These are phyloP conservation scores for Orbilia ellipsospora DNA, from an alignment of 2,329 filamentous ascomycete genomes.

Conservation along the genomic window DNA sequence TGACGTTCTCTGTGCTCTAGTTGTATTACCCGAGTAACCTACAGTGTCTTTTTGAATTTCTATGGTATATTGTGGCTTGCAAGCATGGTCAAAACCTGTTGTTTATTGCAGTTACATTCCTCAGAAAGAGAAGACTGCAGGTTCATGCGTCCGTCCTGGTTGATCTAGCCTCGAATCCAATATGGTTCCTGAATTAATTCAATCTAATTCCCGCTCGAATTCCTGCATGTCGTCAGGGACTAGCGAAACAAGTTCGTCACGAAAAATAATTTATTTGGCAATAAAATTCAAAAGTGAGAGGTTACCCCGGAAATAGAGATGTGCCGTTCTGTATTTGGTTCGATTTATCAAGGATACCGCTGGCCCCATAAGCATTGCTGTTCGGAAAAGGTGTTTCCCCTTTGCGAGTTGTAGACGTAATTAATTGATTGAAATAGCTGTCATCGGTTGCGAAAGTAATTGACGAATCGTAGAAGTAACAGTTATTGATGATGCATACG, in stretches of 20 bases:
- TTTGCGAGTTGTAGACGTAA: background rate
- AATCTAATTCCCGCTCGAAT: background rate
- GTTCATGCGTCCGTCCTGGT: too few relatives aligned
- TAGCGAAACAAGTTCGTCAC: background rate
- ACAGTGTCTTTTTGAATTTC: background rate
- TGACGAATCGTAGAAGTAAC: too few relatives aligned
- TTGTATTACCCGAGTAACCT: background rate
- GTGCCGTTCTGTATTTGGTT: constrained; percentile 4
- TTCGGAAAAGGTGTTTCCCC: background rate
- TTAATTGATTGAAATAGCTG: too few relatives aligned
- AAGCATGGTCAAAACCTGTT: background rate
- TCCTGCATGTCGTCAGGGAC: background rate
- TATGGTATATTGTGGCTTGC: background rate
- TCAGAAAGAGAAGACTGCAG: too few relatives aligned
- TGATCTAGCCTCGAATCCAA: too few relatives aligned
- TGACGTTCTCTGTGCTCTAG: background rate
- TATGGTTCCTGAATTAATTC: background rate
- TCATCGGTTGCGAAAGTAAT: background rate
- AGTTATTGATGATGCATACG: background rate
- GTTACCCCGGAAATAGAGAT: background rate
- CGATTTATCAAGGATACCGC: constrained; percentile 21
- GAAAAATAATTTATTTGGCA: background rate
- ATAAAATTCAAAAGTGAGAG: background rate
- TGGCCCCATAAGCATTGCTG: background rate
- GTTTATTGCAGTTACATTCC: too few relatives aligned